Conservation (phyloP, 2,329 filamentous ascomycete species). For the Metarhizium sp. region DNA sequence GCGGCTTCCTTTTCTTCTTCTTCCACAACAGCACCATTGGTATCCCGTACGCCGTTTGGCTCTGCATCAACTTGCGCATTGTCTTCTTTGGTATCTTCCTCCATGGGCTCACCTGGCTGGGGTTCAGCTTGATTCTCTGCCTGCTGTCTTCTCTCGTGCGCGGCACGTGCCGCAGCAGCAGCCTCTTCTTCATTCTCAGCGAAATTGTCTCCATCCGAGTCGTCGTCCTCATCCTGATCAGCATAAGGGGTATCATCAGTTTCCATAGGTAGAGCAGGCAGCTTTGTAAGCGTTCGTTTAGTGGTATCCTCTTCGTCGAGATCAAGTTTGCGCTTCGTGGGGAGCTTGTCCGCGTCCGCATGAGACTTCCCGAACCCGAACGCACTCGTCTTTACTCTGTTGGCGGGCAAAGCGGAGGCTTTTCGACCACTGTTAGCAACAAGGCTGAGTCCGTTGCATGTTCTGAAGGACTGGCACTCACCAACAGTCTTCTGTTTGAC, state of each 20-base stretch:
- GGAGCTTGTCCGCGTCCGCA: slow-evolving; percentile 55
- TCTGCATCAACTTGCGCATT: slow-evolving; percentile 15
- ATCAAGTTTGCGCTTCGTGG: slow-evolving; percentile 65
- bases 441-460: background rate
- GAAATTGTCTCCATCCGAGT: slow-evolving; percentile 67
- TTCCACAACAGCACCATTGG: slow-evolving; percentile 7
- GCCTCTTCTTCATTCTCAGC: slow-evolving; percentile 80
- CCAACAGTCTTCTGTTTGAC: slow-evolving; percentile 26
- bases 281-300: slow-evolving; percentile 81
- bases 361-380: slow-evolving; percentile 72
- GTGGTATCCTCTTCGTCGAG: slow-evolving; percentile 84
- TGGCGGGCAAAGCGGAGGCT: slow-evolving; percentile 53
- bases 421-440: slow-evolving; percentile 15
- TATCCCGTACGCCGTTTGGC: slow-evolving; percentile 14
- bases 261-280: slow-evolving; percentile 67
- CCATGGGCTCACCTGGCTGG: slow-evolving; percentile 33
- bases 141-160: slow-evolving; percentile 67
- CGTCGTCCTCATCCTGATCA: slow-evolving; percentile 58
- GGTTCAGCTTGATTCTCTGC: slow-evolving; percentile 38
- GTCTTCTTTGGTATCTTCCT: slow-evolving; percentile 16
- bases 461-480: slow-evolving; percentile 15
- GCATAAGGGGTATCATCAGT: slow-evolving; percentile 51
- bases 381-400: slow-evolving; percentile 64
- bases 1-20: slow-evolving; percentile 11
- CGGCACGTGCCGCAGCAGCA: slow-evolving; percentile 73